Percentiles rank a stretch among this genome's conserved stretches.
phyloP scores from a whole-genome alignment of 352 stramenopile species.

The Pythium myriotylum region DNA sequence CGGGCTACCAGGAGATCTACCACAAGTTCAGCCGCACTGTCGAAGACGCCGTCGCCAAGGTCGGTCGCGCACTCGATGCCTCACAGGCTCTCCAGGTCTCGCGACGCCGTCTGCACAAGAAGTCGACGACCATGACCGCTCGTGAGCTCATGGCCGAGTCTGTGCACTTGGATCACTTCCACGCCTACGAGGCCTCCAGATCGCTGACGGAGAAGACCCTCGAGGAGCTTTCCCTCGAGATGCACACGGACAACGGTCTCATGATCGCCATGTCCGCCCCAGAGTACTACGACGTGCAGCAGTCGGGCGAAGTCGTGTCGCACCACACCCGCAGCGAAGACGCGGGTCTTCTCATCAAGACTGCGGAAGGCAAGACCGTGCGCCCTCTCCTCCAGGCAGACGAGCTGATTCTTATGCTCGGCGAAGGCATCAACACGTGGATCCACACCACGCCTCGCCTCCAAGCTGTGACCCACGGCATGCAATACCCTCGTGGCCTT shows the following conservation, averaged over 20 bases:
- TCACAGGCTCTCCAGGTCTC: constrained; percentile 53
- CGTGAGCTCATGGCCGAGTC: constrained; percentile 65
- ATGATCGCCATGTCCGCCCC: constrained; percentile 77
- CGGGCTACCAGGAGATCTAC: constrained; percentile 56
- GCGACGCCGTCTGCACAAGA: constrained; percentile 18
- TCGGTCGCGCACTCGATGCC: constrained; percentile 60
- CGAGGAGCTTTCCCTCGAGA: constrained; percentile 58
- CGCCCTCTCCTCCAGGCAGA: constrained; percentile 61
- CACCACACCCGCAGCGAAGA: constrained; percentile 58
- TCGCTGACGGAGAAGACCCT: constrained; percentile 18
- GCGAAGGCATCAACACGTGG: constrained; percentile 74
- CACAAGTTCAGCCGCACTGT: constrained; percentile 57
- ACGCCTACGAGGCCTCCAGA: constrained; percentile 60
- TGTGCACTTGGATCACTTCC: constrained; percentile 82
- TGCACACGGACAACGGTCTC: constrained; percentile 79
- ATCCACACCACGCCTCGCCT: constrained; percentile 58
- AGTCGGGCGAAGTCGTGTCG: constrained; percentile 41
- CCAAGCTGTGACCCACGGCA: constrained; percentile 71
- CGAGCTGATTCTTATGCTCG: constrained; percentile 84
- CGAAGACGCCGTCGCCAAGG: constrained; percentile 55
- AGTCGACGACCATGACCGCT: constrained; percentile 40
- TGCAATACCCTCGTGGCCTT: constrained; percentile 60
- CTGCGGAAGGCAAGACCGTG: constrained; percentile 50
- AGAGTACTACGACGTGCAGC: constrained; percentile 64
- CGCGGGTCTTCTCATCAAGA: constrained; percentile 70